A percentile compares a stretch with the other conserved stretches of the same genome.
Conservation (phyloP, 139 green algal genomes). For the Tetradesmus lagerheimii region DNA sequence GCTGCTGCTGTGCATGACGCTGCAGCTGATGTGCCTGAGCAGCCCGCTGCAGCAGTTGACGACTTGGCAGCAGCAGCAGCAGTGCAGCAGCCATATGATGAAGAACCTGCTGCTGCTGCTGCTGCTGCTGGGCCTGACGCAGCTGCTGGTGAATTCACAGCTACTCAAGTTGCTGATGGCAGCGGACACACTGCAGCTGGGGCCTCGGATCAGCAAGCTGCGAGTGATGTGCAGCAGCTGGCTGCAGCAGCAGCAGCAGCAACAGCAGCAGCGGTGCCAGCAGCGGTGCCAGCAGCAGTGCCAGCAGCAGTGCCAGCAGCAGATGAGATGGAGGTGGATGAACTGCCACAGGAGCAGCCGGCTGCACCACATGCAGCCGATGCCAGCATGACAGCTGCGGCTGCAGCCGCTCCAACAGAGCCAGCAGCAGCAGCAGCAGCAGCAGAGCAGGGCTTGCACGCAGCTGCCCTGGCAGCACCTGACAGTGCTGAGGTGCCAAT, state of each 20-base stretch:
- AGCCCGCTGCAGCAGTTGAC: not conserved
- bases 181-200: too few relatives aligned
- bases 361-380: not conserved
- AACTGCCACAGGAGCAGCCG: not conserved
- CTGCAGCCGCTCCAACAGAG: not conserved
- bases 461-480: not conserved
- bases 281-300: not conserved
- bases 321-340: not conserved
- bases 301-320: not conserved
- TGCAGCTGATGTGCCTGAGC: not conserved
- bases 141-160: slow-evolving; percentile 5
- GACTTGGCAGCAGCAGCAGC: not conserved
- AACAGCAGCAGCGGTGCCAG: not conserved
- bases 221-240: not conserved
- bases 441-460: not conserved
- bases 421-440: not conserved
- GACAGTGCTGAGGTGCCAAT: too few relatives aligned
- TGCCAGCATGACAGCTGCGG: not conserved
- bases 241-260: slow-evolving; percentile 2
- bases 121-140: not conserved
- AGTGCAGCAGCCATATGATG: not conserved
- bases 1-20: not conserved
- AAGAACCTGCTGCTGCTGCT: not conserved
- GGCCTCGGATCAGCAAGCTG: not conserved
- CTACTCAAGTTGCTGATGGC: not conserved